phyloP scores from a whole-genome alignment of 1,284 basidiomycete species.

The Xerocomus nothofagi region DNA sequence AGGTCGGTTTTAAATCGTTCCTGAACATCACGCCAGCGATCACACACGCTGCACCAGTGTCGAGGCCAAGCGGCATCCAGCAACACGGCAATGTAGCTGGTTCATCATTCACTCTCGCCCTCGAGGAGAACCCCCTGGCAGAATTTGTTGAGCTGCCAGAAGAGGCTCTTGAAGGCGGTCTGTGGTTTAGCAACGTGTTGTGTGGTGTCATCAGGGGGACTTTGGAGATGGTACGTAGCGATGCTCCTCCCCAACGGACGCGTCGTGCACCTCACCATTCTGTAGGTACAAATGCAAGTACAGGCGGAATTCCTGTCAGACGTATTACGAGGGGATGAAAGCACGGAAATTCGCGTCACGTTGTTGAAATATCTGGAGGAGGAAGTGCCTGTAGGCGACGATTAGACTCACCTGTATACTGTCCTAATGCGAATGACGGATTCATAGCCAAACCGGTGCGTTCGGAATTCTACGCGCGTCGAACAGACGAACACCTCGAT shows the following conservation, averaged over 20 bases:
- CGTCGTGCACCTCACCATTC: slow-evolving; percentile 16
- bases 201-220: slow-evolving; percentile 93
- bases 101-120: slow-evolving; percentile 76
- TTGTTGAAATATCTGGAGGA: slow-evolving; percentile 94
- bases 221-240: slow-evolving; percentile 86
- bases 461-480: neutral
- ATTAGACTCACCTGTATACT: slow-evolving; percentile 46
- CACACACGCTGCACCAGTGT: slow-evolving; percentile 58
- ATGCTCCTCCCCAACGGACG: neutral
- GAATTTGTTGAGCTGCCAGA: slow-evolving; percentile 98
- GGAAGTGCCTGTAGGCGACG: slow-evolving; percentile 82
- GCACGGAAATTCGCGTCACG: slow-evolving; percentile 90
- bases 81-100: slow-evolving; percentile 40
- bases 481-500: slow-evolving; percentile 1
- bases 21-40: slow-evolving; percentile 90
- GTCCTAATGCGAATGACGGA: slow-evolving; percentile 7
- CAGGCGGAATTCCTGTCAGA: slow-evolving; percentile 90
- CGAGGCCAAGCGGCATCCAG: slow-evolving; percentile 43
- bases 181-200: slow-evolving; percentile 97
- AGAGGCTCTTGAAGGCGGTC: slow-evolving; percentile 86
- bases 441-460: neutral
- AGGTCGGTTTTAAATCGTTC: slow-evolving; percentile 99
- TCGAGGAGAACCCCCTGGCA: slow-evolving; percentile 96
- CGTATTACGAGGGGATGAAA: slow-evolving; percentile 88
- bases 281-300: slow-evolving; percentile 94